A percentile compares a stretch with the other conserved stretches of the same genome.
Evolutionary conservation across 208 protist species (phyloP).

Genomic region (Leishmania amazonensis): DNA sequence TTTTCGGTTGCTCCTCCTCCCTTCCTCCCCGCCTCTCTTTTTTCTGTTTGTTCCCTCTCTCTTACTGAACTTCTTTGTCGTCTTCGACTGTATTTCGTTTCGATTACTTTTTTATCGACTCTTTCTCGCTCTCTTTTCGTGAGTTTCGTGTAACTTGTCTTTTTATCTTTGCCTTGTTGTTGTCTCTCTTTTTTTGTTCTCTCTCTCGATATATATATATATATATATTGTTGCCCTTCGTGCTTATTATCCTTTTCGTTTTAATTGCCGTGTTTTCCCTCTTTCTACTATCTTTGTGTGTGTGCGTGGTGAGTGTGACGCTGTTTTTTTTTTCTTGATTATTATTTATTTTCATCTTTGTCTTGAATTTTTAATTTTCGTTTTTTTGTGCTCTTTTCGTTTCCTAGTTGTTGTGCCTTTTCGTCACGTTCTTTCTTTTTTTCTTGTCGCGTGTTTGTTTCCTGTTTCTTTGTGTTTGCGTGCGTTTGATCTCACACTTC

Average conservation of each 20-base stretch:
- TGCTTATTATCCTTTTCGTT: neutral
- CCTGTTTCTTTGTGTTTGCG: neutral
- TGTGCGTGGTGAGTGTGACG: neutral
- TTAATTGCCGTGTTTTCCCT: neutral
- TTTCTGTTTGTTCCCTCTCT: neutral
- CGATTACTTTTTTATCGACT: constrained; percentile 11
- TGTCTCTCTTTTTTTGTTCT: neutral
- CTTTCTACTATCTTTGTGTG: neutral
- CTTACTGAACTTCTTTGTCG: neutral
- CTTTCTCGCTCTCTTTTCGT: constrained; percentile 2
- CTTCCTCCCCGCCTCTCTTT: neutral
- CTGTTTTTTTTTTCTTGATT: neutral
- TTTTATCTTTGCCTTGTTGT: constrained; percentile 5
- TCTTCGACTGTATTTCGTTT: neutral
- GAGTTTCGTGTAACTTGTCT: neutral
- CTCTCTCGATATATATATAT: too few species aligned
- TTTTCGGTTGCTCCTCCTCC: neutral
- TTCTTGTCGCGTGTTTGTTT: neutral
- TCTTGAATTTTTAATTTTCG: constrained; percentile 8
- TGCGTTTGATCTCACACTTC: neutral
- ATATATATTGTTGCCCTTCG: neutral
- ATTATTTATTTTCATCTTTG: neutral
- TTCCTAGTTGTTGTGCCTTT: constrained; percentile 10
- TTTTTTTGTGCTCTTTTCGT: constrained; percentile 12
- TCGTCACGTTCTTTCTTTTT: constrained; percentile 6